Evolutionary conservation across 306 rosid species (phyloP).

Genomic region (Fragaria vesca): DNA sequence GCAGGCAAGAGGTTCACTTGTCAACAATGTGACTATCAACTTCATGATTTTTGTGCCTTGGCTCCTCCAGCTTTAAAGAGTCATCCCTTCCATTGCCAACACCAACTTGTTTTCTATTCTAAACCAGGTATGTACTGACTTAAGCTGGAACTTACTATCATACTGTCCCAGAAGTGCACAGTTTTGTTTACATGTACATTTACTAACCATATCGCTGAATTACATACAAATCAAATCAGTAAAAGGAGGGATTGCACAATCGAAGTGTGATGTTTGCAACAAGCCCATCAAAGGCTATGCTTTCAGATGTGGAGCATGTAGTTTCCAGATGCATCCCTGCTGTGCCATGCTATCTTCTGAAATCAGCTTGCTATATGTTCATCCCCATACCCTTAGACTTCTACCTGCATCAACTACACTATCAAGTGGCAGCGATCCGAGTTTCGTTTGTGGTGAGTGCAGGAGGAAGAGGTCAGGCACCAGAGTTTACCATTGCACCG

Average conservation of each 20-base stretch:
- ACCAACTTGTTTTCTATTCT: conserved; percentile 55
- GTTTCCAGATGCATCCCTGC: conserved; percentile 84
- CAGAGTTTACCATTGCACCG: conserved; percentile 61
- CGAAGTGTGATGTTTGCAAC: conserved; percentile 77
- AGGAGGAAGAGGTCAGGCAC: conserved; percentile 52
- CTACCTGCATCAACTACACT: conserved; percentile 22
- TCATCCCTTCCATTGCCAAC: conserved; percentile 83
- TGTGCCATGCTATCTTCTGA: conserved; percentile 70
- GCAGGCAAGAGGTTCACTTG: conserved; percentile 77
- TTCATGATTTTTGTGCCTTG: conserved; percentile 79
- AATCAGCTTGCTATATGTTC: conserved; percentile 28
- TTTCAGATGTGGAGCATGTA: conserved; percentile 64
- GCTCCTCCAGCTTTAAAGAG: conserved; percentile 67
- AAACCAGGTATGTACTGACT: conserved; percentile 52
- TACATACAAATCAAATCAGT: conserved; percentile 17
- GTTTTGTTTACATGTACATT: background rate
- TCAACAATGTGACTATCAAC: conserved; percentile 67
- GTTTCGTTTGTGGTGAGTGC: conserved; percentile 60
- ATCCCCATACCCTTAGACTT: conserved; percentile 59
- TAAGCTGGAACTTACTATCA: background rate
- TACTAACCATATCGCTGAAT: background rate
- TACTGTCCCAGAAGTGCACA: background rate
- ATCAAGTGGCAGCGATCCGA: conserved; percentile 2
- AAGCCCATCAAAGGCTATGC: conserved; percentile 65
- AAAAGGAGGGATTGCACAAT: conserved; percentile 58